Base-by-base conservation (phyloP, 192 early-diverging fungal genomes). In the Entophlyctis luteolus region DNA sequence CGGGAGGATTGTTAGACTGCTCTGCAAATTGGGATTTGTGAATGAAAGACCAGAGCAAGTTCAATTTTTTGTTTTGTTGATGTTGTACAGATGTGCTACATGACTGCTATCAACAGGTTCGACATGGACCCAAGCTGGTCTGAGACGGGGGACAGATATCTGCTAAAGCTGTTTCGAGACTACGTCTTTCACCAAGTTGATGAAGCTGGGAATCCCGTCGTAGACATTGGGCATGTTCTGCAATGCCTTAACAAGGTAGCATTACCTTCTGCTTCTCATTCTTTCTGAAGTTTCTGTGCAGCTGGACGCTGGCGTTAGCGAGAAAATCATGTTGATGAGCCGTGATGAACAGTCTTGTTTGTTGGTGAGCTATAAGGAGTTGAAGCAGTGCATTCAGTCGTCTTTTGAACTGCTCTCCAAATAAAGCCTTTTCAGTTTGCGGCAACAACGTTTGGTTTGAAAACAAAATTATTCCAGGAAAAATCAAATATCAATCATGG, bases 171-270 rank as follows among this genome's bases (percentile, higher is more conserved):
- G 20, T 99, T 99, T 72, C 83, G 97, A 48, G 97, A 99, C 75
- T 96, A 94, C 65, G 90, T 98, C 23, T 99, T 99, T 72, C 97
- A 98, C 74, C 90, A 93, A 71, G 93, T 96, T 14, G 87, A 95
- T 68, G 77, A 83, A 38, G 78, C 80, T 42, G 93, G 93, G 5
- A 78, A 81, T 38, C 91, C 95, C 8, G 83, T 94, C 14, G 72
- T 94, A 10, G 94, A 96, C 70, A 87, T 98, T 77, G 88, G 88
- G 2, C 97, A 99, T 81, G 90, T 97, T 12, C 45, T 99, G 28
- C 86, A 89, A 18, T 94, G 93, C 71, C 80, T 99, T 52, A 99
- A 98, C 79, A 97, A 94, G 89, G 91, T 93, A 80, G 45, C 1
- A 28, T 37, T 29, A 28, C 33, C 14, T 4, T 53, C 3, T 20